These are phyloP conservation scores for Kentomonas sorsogonicus DNA, from an alignment of 208 protist genomes.

Conservation along the genomic window DNA sequence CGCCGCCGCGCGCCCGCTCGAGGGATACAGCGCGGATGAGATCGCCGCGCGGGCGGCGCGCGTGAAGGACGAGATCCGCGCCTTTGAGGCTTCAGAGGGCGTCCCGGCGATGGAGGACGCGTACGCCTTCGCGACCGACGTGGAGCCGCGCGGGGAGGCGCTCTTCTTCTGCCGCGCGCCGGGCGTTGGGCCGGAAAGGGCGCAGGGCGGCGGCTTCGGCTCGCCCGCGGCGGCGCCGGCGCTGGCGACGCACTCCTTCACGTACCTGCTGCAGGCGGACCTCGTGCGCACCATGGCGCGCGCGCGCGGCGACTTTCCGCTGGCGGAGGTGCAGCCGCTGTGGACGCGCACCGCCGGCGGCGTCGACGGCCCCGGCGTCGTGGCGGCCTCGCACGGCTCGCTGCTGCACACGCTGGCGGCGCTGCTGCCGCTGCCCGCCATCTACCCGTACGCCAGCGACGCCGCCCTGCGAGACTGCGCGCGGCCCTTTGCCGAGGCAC, in stretches of 20 bases:
- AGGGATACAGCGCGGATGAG: conserved; percentile 32
- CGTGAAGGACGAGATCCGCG: background rate
- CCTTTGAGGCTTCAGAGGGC: no score
- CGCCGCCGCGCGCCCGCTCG: conserved; percentile 55
- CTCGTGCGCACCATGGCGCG: conserved; percentile 57
- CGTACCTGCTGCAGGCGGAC: conserved; percentile 43
- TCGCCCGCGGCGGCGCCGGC: background rate
- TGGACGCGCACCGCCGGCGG: conserved; percentile 32
- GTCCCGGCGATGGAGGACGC: no score
- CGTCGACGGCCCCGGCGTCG: conserved; percentile 17
- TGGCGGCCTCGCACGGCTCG: conserved; percentile 52
- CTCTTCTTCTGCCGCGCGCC: background rate
- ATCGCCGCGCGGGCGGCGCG: conserved; percentile 18
- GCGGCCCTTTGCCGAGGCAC: conserved; percentile 40
- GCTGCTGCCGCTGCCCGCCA: conserved; percentile 46
- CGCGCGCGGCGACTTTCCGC: conserved; percentile 46
- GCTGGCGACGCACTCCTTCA: conserved; percentile 55
- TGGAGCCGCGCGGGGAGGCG: no score
- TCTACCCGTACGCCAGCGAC: conserved; percentile 81
- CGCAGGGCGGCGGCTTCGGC: conserved; percentile 1
- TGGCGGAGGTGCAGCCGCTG: conserved; percentile 30
- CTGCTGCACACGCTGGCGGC: conserved; percentile 63
- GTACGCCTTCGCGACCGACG: no score
- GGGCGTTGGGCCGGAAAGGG: no score
- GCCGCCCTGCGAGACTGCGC: conserved; percentile 38